Base-by-base conservation (phyloP, 768 basidiomycete species). In the Leccinellum albellum region DNA sequence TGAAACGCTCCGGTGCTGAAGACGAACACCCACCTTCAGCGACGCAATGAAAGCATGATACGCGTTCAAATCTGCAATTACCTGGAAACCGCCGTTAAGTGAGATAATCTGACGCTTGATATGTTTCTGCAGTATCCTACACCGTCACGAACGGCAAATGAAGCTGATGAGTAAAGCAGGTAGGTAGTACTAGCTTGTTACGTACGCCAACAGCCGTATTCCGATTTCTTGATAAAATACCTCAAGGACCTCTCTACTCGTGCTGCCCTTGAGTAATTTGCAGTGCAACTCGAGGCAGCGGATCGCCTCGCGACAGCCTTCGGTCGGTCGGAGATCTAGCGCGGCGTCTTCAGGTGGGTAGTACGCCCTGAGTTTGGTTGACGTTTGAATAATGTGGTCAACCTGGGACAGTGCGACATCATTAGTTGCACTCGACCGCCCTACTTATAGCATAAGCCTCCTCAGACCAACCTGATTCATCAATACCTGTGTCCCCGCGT, bases 191-290 rank as follows among this genome's bases (percentile, higher is more conserved):
- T 4, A 13, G 47, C 10, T 28, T 28, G 28, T 28, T 3, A 79
- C 88, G 63, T 55, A 94, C 93, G 79, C 84, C 63, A 92, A 86
- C 10, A 94, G 70, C 35, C 97, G 85, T 56, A 97, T 87, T 6
- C 96, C 96, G 47, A 99, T 90, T 73, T 99, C 97, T 73, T 95
- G 91, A 70, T 98, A 93, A 72, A 99, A 98, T 4, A 99, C 96
- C 67, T 98, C 97, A 32, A 99, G 75, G 3, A 98, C 94, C 63
- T 98, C 96, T 70, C 92, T 90, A 68, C 89, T 95, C 49, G 96
- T 96, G 61, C 91, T 97, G 0, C 95, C 96, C 61, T 88, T 89
- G 50, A 99, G 74, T 49, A 98, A 78, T 61, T 88, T 88, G 67
- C 95, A 96, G 71, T 99, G 97, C 76, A 81, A 85, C 69, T 93